Percentiles rank a stretch among this genome's conserved stretches.
Conservation (phyloP, 176 grass and related monocot species). For the Miscanthus lutarioriparius region DNA sequence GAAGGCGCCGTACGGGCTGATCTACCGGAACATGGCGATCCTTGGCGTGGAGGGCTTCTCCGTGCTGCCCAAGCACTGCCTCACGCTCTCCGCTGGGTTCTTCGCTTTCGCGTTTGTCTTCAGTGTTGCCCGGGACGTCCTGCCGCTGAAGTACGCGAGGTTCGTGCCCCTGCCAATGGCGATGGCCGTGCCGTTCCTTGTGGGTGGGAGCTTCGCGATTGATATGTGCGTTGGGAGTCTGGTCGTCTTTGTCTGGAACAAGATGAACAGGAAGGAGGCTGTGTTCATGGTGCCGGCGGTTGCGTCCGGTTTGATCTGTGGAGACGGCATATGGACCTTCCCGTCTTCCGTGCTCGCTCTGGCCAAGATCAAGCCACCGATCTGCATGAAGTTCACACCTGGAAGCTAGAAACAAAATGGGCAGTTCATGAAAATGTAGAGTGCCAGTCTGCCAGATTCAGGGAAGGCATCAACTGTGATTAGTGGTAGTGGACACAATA, state of each 20-base stretch:
- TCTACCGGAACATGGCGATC: slow-evolving; percentile 93
- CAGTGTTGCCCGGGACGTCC: slow-evolving; percentile 52
- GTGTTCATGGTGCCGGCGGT: slow-evolving; percentile 68
- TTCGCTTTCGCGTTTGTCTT: slow-evolving; percentile 56
- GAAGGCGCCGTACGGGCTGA: slow-evolving; percentile 87
- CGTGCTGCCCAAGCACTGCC: slow-evolving; percentile 55
- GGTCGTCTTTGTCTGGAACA: too few relatives aligned
- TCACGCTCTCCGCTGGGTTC: slow-evolving; percentile 71
- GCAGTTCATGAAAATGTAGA: too few relatives aligned
- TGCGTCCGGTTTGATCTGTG: slow-evolving; percentile 83
- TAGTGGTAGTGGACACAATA: background rate
- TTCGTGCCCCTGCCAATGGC: slow-evolving; percentile 82
- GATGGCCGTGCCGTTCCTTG: slow-evolving; percentile 91
- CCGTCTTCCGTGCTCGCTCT: too few relatives aligned
- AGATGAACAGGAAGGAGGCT: too few relatives aligned
- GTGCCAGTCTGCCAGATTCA: too few relatives aligned
- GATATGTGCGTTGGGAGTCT: too few relatives aligned
- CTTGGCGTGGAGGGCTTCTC: slow-evolving; percentile 84
- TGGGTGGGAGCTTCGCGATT: slow-evolving; percentile 1
- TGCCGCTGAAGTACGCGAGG: slow-evolving; percentile 43
- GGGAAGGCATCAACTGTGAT: background rate
- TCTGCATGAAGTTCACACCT: too few relatives aligned
- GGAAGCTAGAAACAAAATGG: too few relatives aligned
- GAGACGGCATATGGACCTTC: slow-evolving; percentile 54
- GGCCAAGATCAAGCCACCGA: too few relatives aligned